Evolutionary conservation across 306 rosid genomes (phyloP).

Genomic region (Acacia confusa): DNA sequence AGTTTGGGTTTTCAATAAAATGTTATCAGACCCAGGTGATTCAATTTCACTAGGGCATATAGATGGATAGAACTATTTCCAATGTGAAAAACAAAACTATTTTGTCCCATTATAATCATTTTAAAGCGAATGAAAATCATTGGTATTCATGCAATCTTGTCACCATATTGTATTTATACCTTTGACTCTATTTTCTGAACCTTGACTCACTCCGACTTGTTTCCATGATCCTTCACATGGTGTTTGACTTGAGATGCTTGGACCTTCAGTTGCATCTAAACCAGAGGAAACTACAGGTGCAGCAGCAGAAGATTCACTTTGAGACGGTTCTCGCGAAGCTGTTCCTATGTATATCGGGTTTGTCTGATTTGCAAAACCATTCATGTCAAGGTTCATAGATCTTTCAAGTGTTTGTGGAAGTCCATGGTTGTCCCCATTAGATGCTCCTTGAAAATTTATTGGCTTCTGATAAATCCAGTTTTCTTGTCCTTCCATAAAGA

Average conservation of each 20-base stretch:
- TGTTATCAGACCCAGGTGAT: no score
- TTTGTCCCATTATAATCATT: neutral
- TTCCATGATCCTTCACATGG: conserved; percentile 75
- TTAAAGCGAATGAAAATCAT: no score
- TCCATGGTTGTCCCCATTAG: conserved; percentile 40
- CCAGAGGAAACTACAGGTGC: conserved; percentile 87
- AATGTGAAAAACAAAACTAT: neutral
- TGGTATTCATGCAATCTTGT: neutral
- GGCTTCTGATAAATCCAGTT: conserved; percentile 49
- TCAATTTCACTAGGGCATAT: neutral
- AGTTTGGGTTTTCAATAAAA: neutral
- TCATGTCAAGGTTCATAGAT: conserved; percentile 51
- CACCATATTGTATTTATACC: conserved; percentile 43
- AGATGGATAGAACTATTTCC: neutral
- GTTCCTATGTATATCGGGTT: conserved; percentile 52
- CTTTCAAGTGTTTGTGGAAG: conserved; percentile 51
- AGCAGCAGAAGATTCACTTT: conserved; percentile 93
- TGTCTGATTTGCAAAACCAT: conserved; percentile 62
- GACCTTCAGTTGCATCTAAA: conserved; percentile 83
- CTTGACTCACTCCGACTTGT: conserved; percentile 56
- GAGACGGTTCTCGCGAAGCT: conserved; percentile 81
- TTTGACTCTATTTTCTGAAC: conserved; percentile 68
- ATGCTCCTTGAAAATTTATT: conserved; percentile 47
- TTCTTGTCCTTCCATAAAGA: conserved; percentile 52
- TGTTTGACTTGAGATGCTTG: conserved; percentile 77